phyloP scores from a whole-genome alignment of 345 rosid species.

The Salix arbutifolia region DNA sequence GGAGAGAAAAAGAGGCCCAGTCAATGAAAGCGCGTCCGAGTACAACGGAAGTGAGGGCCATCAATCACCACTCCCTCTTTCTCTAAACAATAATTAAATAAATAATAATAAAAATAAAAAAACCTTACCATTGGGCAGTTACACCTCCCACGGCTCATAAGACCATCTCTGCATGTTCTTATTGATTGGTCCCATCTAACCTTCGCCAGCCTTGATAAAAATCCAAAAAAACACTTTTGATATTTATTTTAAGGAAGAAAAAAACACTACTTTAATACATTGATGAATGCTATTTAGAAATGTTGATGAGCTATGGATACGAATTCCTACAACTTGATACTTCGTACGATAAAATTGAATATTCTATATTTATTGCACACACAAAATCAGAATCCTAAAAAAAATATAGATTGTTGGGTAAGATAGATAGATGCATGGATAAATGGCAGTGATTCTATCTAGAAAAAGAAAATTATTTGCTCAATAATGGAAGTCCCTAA shows the following conservation, averaged over 20 bases:
- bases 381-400: too few relatives aligned
- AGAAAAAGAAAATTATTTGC: background rate
- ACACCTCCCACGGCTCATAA: background rate
- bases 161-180: background rate
- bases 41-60: constrained; percentile 37
- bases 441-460: background rate
- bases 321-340: too few relatives aligned
- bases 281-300: too few relatives aligned
- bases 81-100: background rate
- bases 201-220: background rate
- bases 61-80: constrained; percentile 17
- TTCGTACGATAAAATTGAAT: too few relatives aligned
- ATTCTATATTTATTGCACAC: too few relatives aligned
- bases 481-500: background rate
- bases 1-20: background rate
- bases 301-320: too few relatives aligned
- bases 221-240: background rate
- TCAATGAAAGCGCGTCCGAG: constrained; percentile 34
- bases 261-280: background rate
- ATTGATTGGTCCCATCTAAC: background rate
- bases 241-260: too few relatives aligned
- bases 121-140: background rate
- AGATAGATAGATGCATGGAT: too few relatives aligned
- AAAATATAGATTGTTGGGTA: too few relatives aligned
- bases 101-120: background rate